Evolutionary conservation across 2,329 filamentous ascomycete species (phyloP), one percentile per base, ranked within the genome.

Genomic region (Leptographium procerum): DNA sequence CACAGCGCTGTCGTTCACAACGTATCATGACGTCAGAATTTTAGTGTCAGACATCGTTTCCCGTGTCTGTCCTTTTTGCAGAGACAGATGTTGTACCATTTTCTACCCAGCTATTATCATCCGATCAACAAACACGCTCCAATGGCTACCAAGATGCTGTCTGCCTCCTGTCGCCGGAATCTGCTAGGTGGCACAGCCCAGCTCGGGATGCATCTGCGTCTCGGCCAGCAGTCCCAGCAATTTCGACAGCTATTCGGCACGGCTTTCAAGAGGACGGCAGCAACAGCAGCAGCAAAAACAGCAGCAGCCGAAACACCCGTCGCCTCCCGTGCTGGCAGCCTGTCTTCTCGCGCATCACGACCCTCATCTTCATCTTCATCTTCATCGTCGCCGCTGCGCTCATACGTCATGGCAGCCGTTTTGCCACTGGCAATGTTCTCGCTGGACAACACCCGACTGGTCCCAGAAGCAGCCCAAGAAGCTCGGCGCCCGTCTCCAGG

Each of bases 321-420:
- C n/a, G n/a, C 16, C 40, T 2, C 24, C 45, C 6, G 47, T n/a
- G n/a, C 9, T 7, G 19, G 6, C 5, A 22, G 24, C 3, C 22
- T 26, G 4, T 29, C 19, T 24, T 52, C 24, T 24, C 50, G 50
- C 6, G 33, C 33, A 19, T 40, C 10, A 36, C 28, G 9, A 14
- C 51, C 45, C 7, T 51, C 40, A 19, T 58, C 59, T 3, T 55
- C 57, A 1, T 59, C 61, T 19, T 58, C 57, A 5, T 52, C 57
- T 26, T 57, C 57, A 6, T 31, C 45, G 11, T 34, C 52, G 10
- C 26, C 48, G 16, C 54, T 2, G 3, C 26, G n/a, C 54, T 14
- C 40, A 4, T 63, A 55, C 59, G 55, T 28, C 47, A 10, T 62
- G 52, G 61, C 62, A 0, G 61, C 57, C 3, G 59, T 59, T 11